Evolutionary conservation across 2,329 filamentous ascomycete species (phyloP), one percentile per base, ranked within the genome.

Genomic region (Metarhizium guizhouense): DNA sequence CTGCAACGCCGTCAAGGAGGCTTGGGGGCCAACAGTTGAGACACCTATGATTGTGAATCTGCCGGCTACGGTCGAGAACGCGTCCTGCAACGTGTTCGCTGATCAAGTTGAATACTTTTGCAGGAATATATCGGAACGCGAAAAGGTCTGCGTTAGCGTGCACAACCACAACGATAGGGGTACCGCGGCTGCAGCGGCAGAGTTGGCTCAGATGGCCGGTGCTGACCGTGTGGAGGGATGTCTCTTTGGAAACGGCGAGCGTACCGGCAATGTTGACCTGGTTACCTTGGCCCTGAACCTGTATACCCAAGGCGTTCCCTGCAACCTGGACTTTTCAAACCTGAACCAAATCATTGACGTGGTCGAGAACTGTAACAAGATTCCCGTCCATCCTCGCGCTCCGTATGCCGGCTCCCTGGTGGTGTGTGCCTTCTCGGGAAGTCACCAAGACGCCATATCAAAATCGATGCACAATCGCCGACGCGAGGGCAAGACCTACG

Each of bases 61-160:
- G 53, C 93, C 94, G 0, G 93, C 94, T 2, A 99, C 94, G 0
- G 93, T 97, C 40, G 94, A 99, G 74, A 86, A 96, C 85, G 76
- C 90, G 0, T 96, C 94, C 1, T 92, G 92, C 38, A 99, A 99
- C 69, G 82, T 96, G 51, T 99, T 94, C 69, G 94, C 94, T 52
- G 94, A 99, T 68, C 88, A 95, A 74, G 89, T 99, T 59, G 94
- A 99, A 70, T 95, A 90, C 74, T 99, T 99, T 73, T 95, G 90
- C 76, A 83, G 79, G 53, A 80, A 93, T 68, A 91, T 97, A 67
- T 80, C 81, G 0, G 88, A 96, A 71, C 80, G 92, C 53, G 87
- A 96, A 65, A 94, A 91, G 75, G 81, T 96, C 52, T 89, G 86
- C 64, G 88, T 97, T 8, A 95, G 89, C 58, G 80, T 97, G 54